Evolutionary conservation across 805 yeast genomes (phyloP), one percentile per base, ranked within the genome.

Genomic region (Candida koratica): DNA sequence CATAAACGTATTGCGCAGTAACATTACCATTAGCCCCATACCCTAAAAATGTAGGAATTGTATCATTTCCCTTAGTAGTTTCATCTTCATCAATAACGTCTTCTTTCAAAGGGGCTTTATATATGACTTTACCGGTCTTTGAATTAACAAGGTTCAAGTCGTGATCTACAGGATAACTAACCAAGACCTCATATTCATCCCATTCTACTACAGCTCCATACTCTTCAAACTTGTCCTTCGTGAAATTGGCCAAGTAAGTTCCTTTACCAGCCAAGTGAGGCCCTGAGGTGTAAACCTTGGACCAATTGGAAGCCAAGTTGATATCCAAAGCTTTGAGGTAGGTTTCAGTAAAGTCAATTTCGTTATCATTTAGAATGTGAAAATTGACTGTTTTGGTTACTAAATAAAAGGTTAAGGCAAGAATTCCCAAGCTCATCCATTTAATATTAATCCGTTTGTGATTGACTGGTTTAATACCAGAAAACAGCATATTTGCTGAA

Each of bases 11-110:
- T 25, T 65, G 60, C 0, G 77, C 73, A 3, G 73, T 69, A 9
- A 76, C 77, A 36, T 75, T 70, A 1, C 85, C 88, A 47, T 70
- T 72, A 7, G 81, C 77, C 1, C 84, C 78, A 47, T 80, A 82
- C 0, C 78, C 79, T 55, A 79, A 77, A 48, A 72, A 79, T 0
- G 80, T 76, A 2, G 73, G 77, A 27, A 58, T 61, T 19, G 51
- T 43, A 37, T 64, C 63, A 37, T 64, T 52, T 17, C 64, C 64
- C 13, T 53, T 45, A 18, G 71, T 52, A 11, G 72, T 60, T 15
- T 55, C 45, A 43, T 70, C 76, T 18, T 64, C 68, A 4, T 53
- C 50, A 15, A 73, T 39, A 6, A 48, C 60, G 33, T 71, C 79
- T 53, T 79, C 85, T 39, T 63, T 52, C 48, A 76, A 58, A 1